Evolutionary conservation across 345 rosid genomes (phyloP).

Genomic region (Corchorus capsularis): DNA sequence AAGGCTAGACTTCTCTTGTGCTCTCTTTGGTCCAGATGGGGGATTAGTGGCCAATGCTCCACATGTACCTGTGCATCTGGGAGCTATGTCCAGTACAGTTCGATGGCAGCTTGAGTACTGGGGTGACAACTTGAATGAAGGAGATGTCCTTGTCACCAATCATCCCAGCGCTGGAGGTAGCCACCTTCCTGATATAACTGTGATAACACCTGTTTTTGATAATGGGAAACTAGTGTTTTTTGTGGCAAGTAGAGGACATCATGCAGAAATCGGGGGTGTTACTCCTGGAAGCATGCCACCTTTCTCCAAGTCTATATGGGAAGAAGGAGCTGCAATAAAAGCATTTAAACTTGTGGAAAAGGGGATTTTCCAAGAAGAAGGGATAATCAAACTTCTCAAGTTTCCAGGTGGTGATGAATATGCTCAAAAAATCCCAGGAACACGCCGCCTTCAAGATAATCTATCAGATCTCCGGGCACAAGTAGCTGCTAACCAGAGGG

Average conservation of each 20-base stretch:
- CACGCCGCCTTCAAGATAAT: constrained; percentile 86
- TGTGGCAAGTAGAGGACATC: constrained; percentile 98
- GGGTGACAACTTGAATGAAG: constrained; percentile 74
- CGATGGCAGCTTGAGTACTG: constrained; percentile 87
- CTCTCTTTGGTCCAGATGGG: constrained; percentile 92
- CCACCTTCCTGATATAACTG: constrained; percentile 97
- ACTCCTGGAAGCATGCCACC: constrained; percentile 99
- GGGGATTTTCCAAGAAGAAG: constrained; percentile 90
- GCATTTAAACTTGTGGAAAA: constrained; percentile 91
- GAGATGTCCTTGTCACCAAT: constrained; percentile 91
- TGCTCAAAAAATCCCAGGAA: constrained; percentile 67
- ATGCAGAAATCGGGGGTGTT: constrained; percentile 98
- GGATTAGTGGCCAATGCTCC: constrained; percentile 98
- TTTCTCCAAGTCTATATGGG: constrained; percentile 93
- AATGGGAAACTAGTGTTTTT: constrained; percentile 79
- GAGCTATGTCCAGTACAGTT: constrained; percentile 97
- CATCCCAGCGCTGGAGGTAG: constrained; percentile 99
- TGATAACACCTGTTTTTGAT: constrained; percentile 88
- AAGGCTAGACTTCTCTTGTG: constrained; percentile 93
- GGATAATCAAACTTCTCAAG: constrained; percentile 69
- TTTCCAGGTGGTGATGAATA: constrained; percentile 60
- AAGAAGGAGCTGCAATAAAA: constrained; percentile 95
- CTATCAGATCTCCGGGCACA: constrained; percentile 95
- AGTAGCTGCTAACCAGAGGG: constrained; percentile 97
- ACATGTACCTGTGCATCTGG: constrained; percentile 95